These are phyloP conservation scores for Penicillium antarcticum DNA, from an alignment of 495 filamentous ascomycete genomes.

Conservation along the genomic window DNA sequence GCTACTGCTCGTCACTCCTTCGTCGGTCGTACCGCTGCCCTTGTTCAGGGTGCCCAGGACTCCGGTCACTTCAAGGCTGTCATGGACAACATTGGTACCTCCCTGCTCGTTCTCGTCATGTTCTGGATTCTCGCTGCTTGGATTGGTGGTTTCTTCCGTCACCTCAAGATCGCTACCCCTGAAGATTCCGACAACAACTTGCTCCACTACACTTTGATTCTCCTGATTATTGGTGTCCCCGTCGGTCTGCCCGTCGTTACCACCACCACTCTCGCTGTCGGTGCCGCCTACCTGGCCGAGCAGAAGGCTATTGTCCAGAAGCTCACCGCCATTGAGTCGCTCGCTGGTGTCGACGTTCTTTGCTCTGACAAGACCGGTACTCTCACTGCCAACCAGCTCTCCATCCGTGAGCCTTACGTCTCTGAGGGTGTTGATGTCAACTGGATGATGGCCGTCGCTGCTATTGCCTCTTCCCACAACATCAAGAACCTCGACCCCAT, in stretches of 20 bases:
- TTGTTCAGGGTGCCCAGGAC: constrained; percentile 69
- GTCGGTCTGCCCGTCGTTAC: constrained; percentile 75
- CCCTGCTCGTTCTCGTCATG: constrained; percentile 67
- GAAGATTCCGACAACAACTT: constrained; percentile 49
- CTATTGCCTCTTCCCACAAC: constrained; percentile 73
- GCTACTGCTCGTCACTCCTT: constrained; percentile 65
- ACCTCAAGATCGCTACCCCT: constrained; percentile 64
- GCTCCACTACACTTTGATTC: constrained; percentile 64
- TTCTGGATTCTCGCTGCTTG: constrained; percentile 69
- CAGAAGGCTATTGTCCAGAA: constrained; percentile 77
- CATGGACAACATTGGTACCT: constrained; percentile 79
- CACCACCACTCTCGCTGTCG: constrained; percentile 72
- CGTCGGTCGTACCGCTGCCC: constrained; percentile 67
- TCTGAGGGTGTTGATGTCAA: constrained; percentile 72
- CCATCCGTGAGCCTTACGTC: constrained; percentile 72
- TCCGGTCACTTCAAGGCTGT: constrained; percentile 78
- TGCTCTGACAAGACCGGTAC: constrained; percentile 81
- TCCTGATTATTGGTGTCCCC: constrained; percentile 70
- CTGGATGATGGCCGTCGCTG: constrained; percentile 78
- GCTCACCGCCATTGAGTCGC: constrained; percentile 71
- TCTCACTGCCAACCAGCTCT: constrained; percentile 71
- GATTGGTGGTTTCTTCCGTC: constrained; percentile 75
- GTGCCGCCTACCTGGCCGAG: constrained; percentile 70
- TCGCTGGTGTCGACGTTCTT: constrained; percentile 73
- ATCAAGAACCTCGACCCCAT: constrained; percentile 74